Base-by-base conservation (phyloP, 2,329 filamentous ascomycete species). In the Endothia cerciana region DNA sequence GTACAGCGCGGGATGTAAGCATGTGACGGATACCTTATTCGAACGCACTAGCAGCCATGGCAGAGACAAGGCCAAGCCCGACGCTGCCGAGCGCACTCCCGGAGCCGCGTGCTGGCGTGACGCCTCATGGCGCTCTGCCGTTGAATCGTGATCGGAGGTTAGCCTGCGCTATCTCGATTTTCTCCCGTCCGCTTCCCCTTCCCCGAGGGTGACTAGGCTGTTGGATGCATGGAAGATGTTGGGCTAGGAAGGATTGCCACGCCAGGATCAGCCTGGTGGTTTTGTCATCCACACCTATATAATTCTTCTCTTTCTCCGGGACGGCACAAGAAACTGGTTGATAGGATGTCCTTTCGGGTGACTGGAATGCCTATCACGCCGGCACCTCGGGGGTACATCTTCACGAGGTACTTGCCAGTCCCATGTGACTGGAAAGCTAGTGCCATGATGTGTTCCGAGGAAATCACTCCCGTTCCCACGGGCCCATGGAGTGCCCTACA, bases 401-500 rank as follows among this genome's bases (percentile, higher is more conserved):
- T 55, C 51, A 36, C 30, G 51, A 55, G 36, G 51, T 55, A 55
- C 51, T 28, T 11, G 51, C 19, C 15, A 30, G 36, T 55, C 51
- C 5, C 30, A 7, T 30, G 51, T n/a, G 28, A 33, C 28, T 55
- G 51, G 51, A 55, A 55, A 36, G 51, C 17, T 33, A 55, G 30
- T n/a, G 51, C 30, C 28, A 55, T 36, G 51, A 30, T 43, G 41
- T 43, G 41, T 43, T n/a, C 13, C 7, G 13, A 4, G 19, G 13
- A 43, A 43, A 36, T 36, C 33, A n/a, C n/a, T 10, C 33, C 33
- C 33, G 33, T 36, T 36, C 10, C 33, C 6, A 10, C 33, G 33
- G 33, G 33, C 33, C n/a, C 51, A 55, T 55, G 51, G 51, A 33
- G 15, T 30, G 28, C 28, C 47, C 47, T 51, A 55, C 51, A 55